Evolutionary conservation across 2,329 filamentous ascomycete genomes (phyloP).

Genomic region (Aschersonia sp.): DNA sequence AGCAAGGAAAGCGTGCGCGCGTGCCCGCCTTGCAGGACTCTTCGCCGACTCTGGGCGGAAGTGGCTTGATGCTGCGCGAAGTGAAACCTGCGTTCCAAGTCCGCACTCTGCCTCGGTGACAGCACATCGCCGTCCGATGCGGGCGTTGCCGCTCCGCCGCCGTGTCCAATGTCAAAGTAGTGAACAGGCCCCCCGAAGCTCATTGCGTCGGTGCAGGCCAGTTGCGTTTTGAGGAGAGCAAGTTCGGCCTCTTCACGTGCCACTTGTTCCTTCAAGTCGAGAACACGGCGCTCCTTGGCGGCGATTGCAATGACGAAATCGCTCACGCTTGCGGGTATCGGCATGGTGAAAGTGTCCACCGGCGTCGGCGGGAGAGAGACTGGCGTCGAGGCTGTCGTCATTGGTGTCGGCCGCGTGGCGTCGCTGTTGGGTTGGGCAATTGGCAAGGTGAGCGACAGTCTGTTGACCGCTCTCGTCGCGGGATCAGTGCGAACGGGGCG

Average conservation of each 20-base stretch:
- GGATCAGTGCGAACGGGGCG: constrained; percentile 21
- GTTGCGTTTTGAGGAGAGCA: constrained; percentile 65
- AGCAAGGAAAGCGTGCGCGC: constrained; percentile 62
- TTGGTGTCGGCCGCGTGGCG: constrained; percentile 36
- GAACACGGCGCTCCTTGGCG: constrained; percentile 75
- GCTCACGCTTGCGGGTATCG: constrained; percentile 39
- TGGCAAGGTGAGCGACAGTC: constrained; percentile 47
- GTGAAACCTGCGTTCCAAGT: constrained; percentile 61
- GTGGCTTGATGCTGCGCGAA: constrained; percentile 38
- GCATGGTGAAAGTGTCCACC: constrained; percentile 24
- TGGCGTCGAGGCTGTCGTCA: constrained; percentile 22
- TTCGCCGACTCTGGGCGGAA: constrained; percentile 32
- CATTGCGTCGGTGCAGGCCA: constrained; percentile 61
- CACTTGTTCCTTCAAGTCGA: constrained; percentile 89
- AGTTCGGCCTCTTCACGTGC: constrained; percentile 67
- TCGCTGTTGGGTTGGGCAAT: constrained; percentile 39
- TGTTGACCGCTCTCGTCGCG: constrained; percentile 41
- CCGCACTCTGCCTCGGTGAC: constrained; percentile 29
- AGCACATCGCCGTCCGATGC: constrained; percentile 16
- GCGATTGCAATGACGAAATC: constrained; percentile 81
- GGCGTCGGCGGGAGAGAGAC: constrained; percentile 37
- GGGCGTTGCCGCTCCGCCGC: constrained; percentile 2
- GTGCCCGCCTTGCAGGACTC: constrained; percentile 54
- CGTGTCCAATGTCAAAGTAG: constrained; percentile 2
- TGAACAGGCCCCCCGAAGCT: constrained; percentile 49